A percentile compares a stretch with the other conserved stretches of the same genome.
Evolutionary conservation across 2,329 filamentous ascomycete genomes (phyloP).

Genomic region (Colletotrichum caudatum): DNA sequence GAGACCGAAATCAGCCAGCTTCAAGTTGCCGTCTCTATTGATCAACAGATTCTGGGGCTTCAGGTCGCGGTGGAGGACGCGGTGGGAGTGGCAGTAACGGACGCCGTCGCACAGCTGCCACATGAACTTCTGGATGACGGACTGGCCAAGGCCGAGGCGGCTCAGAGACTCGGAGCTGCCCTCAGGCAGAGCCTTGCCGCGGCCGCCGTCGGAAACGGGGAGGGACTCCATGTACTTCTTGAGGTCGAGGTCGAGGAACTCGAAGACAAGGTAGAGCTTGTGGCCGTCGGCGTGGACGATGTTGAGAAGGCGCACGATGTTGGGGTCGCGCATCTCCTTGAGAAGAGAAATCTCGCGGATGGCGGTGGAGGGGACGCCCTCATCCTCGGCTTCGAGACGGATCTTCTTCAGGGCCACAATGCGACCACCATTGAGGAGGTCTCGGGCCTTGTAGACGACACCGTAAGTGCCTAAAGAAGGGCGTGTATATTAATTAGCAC

Average conservation of each 20-base stretch:
- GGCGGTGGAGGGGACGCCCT: constrained; percentile 91
- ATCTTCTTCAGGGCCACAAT: constrained; percentile 97
- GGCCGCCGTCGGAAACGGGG: constrained; percentile 84
- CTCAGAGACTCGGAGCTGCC: constrained; percentile 74
- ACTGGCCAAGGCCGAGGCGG: constrained; percentile 78
- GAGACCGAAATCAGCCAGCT: constrained; percentile 90
- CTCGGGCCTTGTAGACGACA: constrained; percentile 93
- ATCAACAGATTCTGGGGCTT: constrained; percentile 94
- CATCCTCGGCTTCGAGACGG: constrained; percentile 92
- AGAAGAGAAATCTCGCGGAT: constrained; percentile 95
- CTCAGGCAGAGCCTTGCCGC: constrained; percentile 86
- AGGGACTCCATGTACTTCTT: constrained; percentile 98
- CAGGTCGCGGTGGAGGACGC: constrained; percentile 87
- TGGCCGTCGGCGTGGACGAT: constrained; percentile 95
- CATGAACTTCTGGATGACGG: constrained; percentile 95
- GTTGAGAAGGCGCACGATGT: constrained; percentile 89
- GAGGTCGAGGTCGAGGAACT: constrained; percentile 90
- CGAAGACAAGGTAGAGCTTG: constrained; percentile 93
- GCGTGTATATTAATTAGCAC: constrained; percentile 18
- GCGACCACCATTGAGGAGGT: constrained; percentile 82
- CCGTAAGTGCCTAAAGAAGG: constrained; percentile 83
- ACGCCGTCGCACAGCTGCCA: constrained; percentile 86
- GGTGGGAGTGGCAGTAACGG: constrained; percentile 89
- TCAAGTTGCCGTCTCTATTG: constrained; percentile 86
- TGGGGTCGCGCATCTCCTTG: constrained; percentile 93